These are phyloP conservation scores for Suillus cothurnatus DNA, from an alignment of 768 basidiomycete genomes.

Conservation along the genomic window DNA sequence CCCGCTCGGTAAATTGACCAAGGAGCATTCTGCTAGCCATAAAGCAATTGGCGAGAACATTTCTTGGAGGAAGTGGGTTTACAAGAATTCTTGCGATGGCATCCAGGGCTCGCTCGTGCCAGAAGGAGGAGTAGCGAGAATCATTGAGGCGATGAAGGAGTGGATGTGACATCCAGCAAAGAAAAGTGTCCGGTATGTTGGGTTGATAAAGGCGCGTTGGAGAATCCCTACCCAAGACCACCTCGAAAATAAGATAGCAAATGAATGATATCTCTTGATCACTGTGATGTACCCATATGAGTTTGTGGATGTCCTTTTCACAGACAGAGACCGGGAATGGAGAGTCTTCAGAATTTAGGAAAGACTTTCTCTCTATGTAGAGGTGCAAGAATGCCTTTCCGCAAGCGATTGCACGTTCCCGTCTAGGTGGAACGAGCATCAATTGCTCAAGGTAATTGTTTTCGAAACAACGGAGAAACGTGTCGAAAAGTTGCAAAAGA, in stretches of 20 bases:
- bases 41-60: constrained; percentile 12
- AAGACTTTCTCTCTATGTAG: constrained; percentile 10
- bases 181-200: constrained; percentile 4
- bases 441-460: constrained; percentile 5
- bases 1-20: neutral
- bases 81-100: constrained; percentile 9
- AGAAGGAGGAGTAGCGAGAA: neutral
- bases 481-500: constrained; percentile 10
- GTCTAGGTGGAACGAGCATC: constrained; percentile 5
- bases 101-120: constrained; percentile 5
- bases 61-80: constrained; percentile 6
- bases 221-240: constrained; percentile 4
- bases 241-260: constrained; percentile 10
- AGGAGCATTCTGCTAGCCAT: constrained; percentile 8
- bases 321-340: neutral
- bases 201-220: constrained; percentile 3
- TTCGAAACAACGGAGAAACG: constrained; percentile 14
- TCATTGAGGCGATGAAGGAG: constrained; percentile 9
- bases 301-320: constrained; percentile 5
- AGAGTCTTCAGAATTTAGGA: neutral
- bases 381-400: constrained; percentile 14
- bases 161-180: constrained; percentile 12
- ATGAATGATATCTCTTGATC: constrained; percentile 12
- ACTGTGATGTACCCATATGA: constrained; percentile 11
- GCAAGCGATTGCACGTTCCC: constrained; percentile 12